Percentiles rank a stretch among this genome's conserved stretches.
These are phyloP conservation scores for Populus tomentosa DNA, from an alignment of 441 rosid species.

Conservation along the genomic window DNA sequence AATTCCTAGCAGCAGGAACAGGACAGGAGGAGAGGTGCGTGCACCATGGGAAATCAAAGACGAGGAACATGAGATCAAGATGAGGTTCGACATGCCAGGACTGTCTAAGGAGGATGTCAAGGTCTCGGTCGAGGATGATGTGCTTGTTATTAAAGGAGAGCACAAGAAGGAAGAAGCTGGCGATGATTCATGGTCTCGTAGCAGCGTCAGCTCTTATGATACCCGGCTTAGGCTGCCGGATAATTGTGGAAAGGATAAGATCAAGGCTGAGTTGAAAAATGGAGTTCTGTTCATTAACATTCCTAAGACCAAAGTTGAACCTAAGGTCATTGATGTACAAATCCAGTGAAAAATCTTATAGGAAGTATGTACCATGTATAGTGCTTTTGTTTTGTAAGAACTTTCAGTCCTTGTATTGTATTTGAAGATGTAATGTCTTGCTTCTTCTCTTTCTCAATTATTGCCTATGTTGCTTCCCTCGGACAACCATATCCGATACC, in stretches of 20 bases:
- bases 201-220: constrained; percentile 47
- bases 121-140: constrained; percentile 61
- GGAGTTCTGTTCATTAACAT: constrained; percentile 62
- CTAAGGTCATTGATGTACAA: constrained; percentile 55
- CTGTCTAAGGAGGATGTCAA: constrained; percentile 69
- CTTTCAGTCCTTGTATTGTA: neutral
- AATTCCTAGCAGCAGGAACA: constrained; percentile 28
- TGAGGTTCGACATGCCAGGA: constrained; percentile 93
- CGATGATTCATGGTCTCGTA: constrained; percentile 50
- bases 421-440: neutral
- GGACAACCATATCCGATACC: neutral
- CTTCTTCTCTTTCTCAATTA: neutral
- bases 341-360: constrained; percentile 29
- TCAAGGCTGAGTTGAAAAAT: constrained; percentile 75
- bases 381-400: neutral
- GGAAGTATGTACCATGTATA: neutral
- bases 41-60: constrained; percentile 81
- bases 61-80: constrained; percentile 62
- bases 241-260: constrained; percentile 52
- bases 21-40: constrained; percentile 40
- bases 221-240: constrained; percentile 65
- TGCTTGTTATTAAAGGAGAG: constrained; percentile 61
- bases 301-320: constrained; percentile 69
- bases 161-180: constrained; percentile 45
- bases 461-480: neutral